phyloP scores from a whole-genome alignment of 169 alveolate species.

The Plasmodium vivax region DNA sequence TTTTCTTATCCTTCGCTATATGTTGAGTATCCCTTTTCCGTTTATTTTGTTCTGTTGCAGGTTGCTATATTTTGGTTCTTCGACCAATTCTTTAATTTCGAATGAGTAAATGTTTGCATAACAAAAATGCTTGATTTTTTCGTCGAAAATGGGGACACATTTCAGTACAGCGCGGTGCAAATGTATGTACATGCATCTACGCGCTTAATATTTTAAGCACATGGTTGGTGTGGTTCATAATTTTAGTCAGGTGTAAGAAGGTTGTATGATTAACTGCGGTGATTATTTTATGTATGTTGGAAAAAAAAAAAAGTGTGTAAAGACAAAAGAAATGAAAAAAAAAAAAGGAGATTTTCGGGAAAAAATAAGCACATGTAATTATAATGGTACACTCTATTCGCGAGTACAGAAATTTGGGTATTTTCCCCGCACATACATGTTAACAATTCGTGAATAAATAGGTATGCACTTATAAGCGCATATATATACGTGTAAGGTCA shows the following conservation, averaged over 20 bases:
- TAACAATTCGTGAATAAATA: background rate
- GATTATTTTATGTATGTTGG: background rate
- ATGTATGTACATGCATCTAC: background rate
- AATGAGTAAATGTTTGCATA: background rate
- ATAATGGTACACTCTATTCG: background rate
- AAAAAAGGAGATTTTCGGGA: background rate
- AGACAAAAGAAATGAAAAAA: background rate
- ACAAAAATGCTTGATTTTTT: background rate
- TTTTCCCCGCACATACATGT: background rate
- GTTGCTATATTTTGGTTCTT: background rate
- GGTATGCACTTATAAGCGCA: background rate
- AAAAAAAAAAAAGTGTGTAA: background rate
- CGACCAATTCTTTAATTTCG: background rate
- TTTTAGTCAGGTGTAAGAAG: background rate
- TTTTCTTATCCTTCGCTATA: background rate
- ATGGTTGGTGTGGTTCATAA: background rate
- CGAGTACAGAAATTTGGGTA: background rate
- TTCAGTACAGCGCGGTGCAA: background rate
- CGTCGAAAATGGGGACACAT: background rate
- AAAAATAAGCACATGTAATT: background rate
- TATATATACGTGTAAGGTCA: background rate
- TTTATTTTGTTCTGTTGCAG: background rate
- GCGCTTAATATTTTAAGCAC: slow-evolving; percentile 5
- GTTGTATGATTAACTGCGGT: background rate
- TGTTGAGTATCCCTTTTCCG: background rate